Evolutionary conservation across 2,329 filamentous ascomycete species (phyloP), one percentile per base, ranked within the genome.

Genomic region (Claviceps arundinis): DNA sequence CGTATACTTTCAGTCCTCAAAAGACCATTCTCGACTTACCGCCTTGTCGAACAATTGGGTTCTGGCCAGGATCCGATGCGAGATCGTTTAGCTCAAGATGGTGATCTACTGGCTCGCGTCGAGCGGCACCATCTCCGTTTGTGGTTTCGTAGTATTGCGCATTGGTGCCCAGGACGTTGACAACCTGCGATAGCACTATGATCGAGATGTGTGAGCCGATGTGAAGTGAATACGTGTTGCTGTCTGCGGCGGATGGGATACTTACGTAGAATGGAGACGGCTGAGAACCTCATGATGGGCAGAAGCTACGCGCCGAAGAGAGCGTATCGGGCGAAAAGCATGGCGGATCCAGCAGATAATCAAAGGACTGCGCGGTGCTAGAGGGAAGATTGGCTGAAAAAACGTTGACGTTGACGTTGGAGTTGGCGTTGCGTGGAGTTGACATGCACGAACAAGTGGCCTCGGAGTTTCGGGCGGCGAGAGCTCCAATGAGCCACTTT

Each of bases 131-230:
- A 42, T 69, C 64, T 37, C 59, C 57, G 4, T 64, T 57, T 9
- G 59, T 60, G 24, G 65, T 60, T 51, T 67, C 56, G 52, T 66
- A 66, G 47, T 69, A 64, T 55, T 73, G 69, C 43, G 65, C 64
- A 52, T 71, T 66, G 38, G 68, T 68, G 56, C 61, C 60, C 52
- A 68, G 56, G 53, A 69, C 65, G 50, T 62, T 60, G 50, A 64
- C 61, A 47, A 62, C 66, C 71, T 75, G 73, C 70, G 70, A 66
- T 50, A 75, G 72, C 69, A 75, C 73, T 75, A 58, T 50, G 24
- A 55, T 46, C 37, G 14, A 3, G 26, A 34, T 52, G 53, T 37
- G 58, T 66, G 52, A 64, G 61, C 54, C 57, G 55, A 54, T 56
- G 44, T 38, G 46, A 47, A 44, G 42, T 51, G 45, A 47, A 24